Percentiles rank a stretch among this genome's conserved stretches.
Conservation (phyloP, 306 rosid species). For the Medicago lupulina region DNA sequence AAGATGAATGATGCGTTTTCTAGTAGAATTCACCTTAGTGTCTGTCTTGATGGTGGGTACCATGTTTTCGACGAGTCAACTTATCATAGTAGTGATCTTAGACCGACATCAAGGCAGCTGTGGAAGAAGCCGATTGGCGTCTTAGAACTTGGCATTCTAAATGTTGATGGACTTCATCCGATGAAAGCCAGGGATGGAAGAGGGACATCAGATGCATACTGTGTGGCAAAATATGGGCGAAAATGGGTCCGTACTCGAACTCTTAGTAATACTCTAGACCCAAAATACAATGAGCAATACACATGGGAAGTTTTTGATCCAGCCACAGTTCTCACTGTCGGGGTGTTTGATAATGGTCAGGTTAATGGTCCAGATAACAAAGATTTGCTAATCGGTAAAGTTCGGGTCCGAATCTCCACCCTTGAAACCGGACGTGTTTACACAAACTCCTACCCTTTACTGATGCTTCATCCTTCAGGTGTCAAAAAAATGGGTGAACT, state of each 20-base stretch:
- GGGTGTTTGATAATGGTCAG: slow-evolving; percentile 82
- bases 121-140: slow-evolving; percentile 85
- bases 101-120: slow-evolving; percentile 79
- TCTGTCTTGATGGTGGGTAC: slow-evolving; percentile 97
- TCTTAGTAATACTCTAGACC: slow-evolving; percentile 64
- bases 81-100: slow-evolving; percentile 87
- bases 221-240: slow-evolving; percentile 92
- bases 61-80: slow-evolving; percentile 94
- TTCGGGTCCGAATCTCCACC: slow-evolving; percentile 87
- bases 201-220: slow-evolving; percentile 81
- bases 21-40: slow-evolving; percentile 68
- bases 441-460: slow-evolving; percentile 76
- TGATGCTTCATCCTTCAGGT: slow-evolving; percentile 88
- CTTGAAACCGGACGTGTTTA: slow-evolving; percentile 80
- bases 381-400: slow-evolving; percentile 76
- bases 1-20: slow-evolving; percentile 60
- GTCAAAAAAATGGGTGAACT: slow-evolving; percentile 96
- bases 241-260: slow-evolving; percentile 97
- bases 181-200: slow-evolving; percentile 76
- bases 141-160: slow-evolving; percentile 82
- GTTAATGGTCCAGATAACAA: slow-evolving; percentile 51
- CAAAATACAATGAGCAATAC: slow-evolving; percentile 93
- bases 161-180: slow-evolving; percentile 75
- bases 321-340: slow-evolving; percentile 86
- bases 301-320: slow-evolving; percentile 94